These are phyloP conservation scores for Irpex rosettiformis DNA, from an alignment of 1,284 basidiomycete species.

Conservation along the genomic window DNA sequence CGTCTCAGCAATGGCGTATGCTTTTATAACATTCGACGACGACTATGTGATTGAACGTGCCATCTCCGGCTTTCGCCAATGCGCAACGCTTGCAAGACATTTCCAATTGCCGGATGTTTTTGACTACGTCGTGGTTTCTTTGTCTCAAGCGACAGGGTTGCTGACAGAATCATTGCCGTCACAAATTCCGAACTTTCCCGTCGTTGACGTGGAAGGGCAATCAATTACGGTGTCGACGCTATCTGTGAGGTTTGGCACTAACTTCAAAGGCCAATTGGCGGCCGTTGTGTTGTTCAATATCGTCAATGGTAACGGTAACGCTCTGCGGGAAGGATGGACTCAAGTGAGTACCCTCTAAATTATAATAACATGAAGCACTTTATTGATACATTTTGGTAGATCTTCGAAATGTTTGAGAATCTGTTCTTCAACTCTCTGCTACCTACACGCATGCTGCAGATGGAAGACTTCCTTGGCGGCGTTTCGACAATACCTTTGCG, in stretches of 20 bases:
- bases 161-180: constrained; percentile 71
- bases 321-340: constrained; percentile 92
- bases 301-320: constrained; percentile 95
- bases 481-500: constrained; percentile 86
- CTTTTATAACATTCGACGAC: constrained; percentile 95
- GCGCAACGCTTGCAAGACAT: constrained; percentile 88
- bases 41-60: constrained; percentile 95
- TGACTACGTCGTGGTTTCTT: constrained; percentile 91
- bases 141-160: constrained; percentile 85
- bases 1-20: constrained; percentile 87
- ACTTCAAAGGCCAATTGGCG: constrained; percentile 94
- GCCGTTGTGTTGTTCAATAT: constrained; percentile 98
- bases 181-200: constrained; percentile 82
- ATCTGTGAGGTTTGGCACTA: constrained; percentile 92
- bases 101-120: constrained; percentile 94
- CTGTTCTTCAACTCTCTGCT: constrained; percentile 92
- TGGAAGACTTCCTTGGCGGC: constrained; percentile 95
- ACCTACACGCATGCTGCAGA: constrained; percentile 85
- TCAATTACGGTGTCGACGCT: constrained; percentile 88
- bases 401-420: constrained; percentile 98
- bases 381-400: constrained; percentile 38
- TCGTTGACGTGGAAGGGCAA: constrained; percentile 91
- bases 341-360: constrained; percentile 47
- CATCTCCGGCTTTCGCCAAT: constrained; percentile 94
- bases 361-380: not conserved